Percentiles rank a stretch among this genome's conserved stretches.
Conservation (phyloP, 306 rosid species). For the Vigna mungo region DNA sequence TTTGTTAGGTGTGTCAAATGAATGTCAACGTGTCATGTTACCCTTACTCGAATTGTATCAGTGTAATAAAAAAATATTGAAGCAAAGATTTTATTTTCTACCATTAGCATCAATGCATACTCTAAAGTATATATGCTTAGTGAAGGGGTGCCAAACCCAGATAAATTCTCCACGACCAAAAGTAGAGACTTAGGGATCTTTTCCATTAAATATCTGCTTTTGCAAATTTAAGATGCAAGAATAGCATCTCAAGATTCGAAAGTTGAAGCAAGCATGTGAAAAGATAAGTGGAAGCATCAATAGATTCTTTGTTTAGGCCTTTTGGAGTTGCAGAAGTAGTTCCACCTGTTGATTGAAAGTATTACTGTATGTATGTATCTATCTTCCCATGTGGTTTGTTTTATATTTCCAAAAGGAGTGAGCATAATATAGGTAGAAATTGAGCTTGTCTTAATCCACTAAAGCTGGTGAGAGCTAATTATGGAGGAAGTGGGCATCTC, state of each 20-base stretch:
- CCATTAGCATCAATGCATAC: neutral
- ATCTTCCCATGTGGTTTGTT: slow-evolving; percentile 49
- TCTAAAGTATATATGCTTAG: neutral
- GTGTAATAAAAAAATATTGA: neutral
- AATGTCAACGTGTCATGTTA: too few species aligned
- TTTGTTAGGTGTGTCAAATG: too few species aligned
- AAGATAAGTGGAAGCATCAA: slow-evolving; percentile 40
- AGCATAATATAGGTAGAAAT: slow-evolving; percentile 33
- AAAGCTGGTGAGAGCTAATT: slow-evolving; percentile 49
- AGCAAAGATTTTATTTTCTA: neutral
- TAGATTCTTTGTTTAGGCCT: slow-evolving; percentile 44
- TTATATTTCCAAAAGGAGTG: slow-evolving; percentile 41
- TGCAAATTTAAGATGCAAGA: slow-evolving; percentile 45
- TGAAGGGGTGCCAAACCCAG: slow-evolving; percentile 23
- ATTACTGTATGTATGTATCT: slow-evolving; percentile 40
- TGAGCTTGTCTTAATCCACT: slow-evolving; percentile 44
- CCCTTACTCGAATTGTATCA: too few species aligned
- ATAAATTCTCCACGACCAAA: slow-evolving; percentile 37
- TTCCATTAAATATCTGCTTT: slow-evolving; percentile 30
- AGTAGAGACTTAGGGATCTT: slow-evolving; percentile 37
- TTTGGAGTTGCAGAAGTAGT: slow-evolving; percentile 30
- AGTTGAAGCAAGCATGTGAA: slow-evolving; percentile 49
- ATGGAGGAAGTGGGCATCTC: slow-evolving; percentile 61
- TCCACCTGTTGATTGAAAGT: slow-evolving; percentile 20
- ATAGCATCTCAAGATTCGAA: slow-evolving; percentile 45